Conservation (phyloP, 1,284 basidiomycete species). For the Moesziomyces aphidis region DNA sequence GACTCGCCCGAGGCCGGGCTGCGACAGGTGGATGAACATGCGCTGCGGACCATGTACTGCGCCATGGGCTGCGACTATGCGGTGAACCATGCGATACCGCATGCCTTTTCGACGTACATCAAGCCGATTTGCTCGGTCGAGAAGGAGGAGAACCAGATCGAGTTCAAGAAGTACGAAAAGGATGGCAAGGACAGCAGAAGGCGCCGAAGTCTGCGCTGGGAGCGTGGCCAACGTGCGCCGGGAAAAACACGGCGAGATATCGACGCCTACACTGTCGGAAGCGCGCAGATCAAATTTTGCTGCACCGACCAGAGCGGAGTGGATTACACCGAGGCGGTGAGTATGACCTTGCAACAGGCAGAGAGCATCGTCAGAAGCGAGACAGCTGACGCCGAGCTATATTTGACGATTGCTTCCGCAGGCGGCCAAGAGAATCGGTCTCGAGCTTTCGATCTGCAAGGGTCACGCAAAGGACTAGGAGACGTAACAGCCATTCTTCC, state of each 20-base stretch:
- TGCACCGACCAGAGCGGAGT: conserved; percentile 12
- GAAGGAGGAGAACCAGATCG: conserved; percentile 24
- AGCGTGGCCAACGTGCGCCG: background rate
- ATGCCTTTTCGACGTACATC: conserved; percentile 10
- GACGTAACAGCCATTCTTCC: too few relatives aligned
- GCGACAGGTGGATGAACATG: conserved; percentile 29
- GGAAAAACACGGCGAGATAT: conserved; percentile 14
- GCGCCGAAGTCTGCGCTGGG: background rate
- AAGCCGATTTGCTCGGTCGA: conserved; percentile 21
- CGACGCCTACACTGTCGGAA: conserved; percentile 27
- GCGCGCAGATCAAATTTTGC: conserved; percentile 24
- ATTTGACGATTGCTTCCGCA: background rate
- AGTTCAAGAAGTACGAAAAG: conserved; percentile 18
- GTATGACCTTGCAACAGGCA: background rate
- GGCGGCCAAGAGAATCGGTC: conserved; percentile 25
- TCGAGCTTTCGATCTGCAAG: conserved; percentile 39
- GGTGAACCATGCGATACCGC: conserved; percentile 16
- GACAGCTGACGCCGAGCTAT: background rate
- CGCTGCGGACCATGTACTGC: conserved; percentile 26
- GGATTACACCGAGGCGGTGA: conserved; percentile 15
- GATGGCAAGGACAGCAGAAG: conserved; percentile 16
- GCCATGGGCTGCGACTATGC: conserved; percentile 26
- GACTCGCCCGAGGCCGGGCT: conserved; percentile 34
- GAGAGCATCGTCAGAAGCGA: background rate
- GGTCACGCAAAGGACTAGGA: background rate